Evolutionary conservation across 2,329 filamentous ascomycete species (phyloP), one percentile per base, ranked within the genome.

Genomic region (Pezicula carpinea): DNA sequence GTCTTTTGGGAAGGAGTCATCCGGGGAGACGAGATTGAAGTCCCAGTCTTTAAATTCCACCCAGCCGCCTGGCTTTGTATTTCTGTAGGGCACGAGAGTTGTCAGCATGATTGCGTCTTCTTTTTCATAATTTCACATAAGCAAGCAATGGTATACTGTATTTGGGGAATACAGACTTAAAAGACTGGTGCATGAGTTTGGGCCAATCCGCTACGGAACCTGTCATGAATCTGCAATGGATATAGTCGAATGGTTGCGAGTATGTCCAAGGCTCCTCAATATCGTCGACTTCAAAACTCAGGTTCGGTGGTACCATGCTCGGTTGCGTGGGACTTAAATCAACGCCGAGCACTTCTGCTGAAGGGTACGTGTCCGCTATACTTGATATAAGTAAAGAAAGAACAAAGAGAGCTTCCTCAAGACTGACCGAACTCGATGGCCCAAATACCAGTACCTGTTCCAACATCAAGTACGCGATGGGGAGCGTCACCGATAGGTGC

Each of bases 241-340:
- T 53, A 40, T 49, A 55, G 42, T 58, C 56, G 29, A 59, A 59
- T 29, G 49, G 35, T 14, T 53, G n/a, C 7, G 26, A 31, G 2
- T 34, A 44, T 10, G 70, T 61, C 56, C 60, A 62, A 23, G 50
- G 46, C 6, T 48, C 19, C 17, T 59, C 54, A 8, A 71, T 64
- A 48, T 62, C 58, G 35, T 62, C 60, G 22, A 60, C 52, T 41
- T 60, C 58, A 40, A 60, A 62, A 8, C 39, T 50, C 14, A 54
- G 53, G 40, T 51, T 50, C 13, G 51, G 49, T 18, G 59, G 59
- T 11, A 60, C 49, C 39, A 42, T 42, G 13, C 19, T 48, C 13
- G 47, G 47, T 35, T 49, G 47, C 17, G 43, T 49, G 6, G 47
- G 43, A 36, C 43, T 46, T 14, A 49, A 34, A 46, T 49, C 47